Evolutionary conservation across 2,329 filamentous ascomycete species (phyloP), one percentile per base, ranked within the genome.

Genomic region (Stachybotrys chartarum): DNA sequence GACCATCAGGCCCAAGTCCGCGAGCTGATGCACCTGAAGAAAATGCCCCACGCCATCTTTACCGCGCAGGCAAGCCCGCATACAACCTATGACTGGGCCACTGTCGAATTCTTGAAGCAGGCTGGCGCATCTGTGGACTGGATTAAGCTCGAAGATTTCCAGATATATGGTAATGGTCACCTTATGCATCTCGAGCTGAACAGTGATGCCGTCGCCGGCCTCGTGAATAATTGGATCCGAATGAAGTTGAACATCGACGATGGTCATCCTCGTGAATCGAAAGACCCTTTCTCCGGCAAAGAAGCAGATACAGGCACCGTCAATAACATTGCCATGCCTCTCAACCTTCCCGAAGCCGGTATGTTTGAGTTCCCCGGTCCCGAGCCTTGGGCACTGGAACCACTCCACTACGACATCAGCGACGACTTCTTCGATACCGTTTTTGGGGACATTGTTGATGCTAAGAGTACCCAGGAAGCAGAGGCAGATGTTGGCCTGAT

Each of bases 51-150:
- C 6, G 65, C 80, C 1, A 58, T 84, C 16, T 61, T 82, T 30
- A 83, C 80, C 0, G 70, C 70, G 0, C 77, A 83, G 55, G 76
- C 82, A 3, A 79, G 78, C 53, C 75, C 73, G n/a, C 82, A 85
- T 64, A 68, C 70, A 3, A 64, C 69, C 10, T 85, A 78, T 57
- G 83, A 86, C 59, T 77, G 79, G 65, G 81, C 79, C 42, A 82
- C 77, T 0, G 74, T 78, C 1, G 58, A 65, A 12, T 85, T 78
- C 62, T 62, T 85, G 61, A 60, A 66, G 53, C 81, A 85, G 61
- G 79, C 76, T 2, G 80, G 81, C 0, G 72, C 77, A 1, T 56
- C 61, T 0, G 70, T 74, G 1, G 69, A 77, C 3, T 75, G 74
- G 67, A 59, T 80, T 42, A 66, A 72, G 52, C 68, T 84, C 49